A percentile compares a stretch with the other conserved stretches of the same genome.
phyloP scores from a whole-genome alignment of 345 rosid species.

The Rhodamnia argentea region DNA sequence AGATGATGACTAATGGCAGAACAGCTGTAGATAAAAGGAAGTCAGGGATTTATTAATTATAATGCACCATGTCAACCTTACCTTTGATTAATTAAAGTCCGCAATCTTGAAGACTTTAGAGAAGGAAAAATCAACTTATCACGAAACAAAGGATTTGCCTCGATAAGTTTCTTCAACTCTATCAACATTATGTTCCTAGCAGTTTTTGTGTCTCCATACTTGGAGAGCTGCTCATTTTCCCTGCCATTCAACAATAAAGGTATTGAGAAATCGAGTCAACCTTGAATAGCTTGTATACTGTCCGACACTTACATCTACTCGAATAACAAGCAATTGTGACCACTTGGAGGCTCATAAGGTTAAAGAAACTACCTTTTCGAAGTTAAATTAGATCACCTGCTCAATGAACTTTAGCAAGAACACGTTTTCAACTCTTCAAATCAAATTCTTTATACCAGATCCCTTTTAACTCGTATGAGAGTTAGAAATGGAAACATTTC shows the following conservation, averaged over 20 bases:
- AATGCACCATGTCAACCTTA: neutral
- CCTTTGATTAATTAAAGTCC: slow-evolving; percentile 78
- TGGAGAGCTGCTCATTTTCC: slow-evolving; percentile 72
- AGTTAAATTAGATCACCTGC: neutral
- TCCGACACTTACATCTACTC: neutral
- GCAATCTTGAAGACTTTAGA: slow-evolving; percentile 52
- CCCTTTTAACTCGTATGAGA: neutral
- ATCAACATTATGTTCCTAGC: slow-evolving; percentile 59
- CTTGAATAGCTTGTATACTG: neutral
- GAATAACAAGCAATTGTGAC: neutral
- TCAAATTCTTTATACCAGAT: neutral
- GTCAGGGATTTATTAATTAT: neutral
- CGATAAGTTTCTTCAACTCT: slow-evolving; percentile 60
- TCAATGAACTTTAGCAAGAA: neutral
- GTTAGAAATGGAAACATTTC: neutral
- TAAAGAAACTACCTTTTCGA: neutral
- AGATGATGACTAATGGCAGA: neutral
- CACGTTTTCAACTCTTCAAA: neutral
- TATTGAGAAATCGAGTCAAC: neutral
- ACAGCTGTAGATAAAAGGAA: neutral
- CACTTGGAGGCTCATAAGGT: neutral
- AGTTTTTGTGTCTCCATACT: slow-evolving; percentile 64
- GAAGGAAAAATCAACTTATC: slow-evolving; percentile 63
- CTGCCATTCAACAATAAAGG: slow-evolving; percentile 14
- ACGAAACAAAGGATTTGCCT: slow-evolving; percentile 71